Evolutionary conservation across 495 filamentous ascomycete genomes (phyloP), one percentile per base, ranked within the genome.

Genomic region (Letharia lupina): DNA sequence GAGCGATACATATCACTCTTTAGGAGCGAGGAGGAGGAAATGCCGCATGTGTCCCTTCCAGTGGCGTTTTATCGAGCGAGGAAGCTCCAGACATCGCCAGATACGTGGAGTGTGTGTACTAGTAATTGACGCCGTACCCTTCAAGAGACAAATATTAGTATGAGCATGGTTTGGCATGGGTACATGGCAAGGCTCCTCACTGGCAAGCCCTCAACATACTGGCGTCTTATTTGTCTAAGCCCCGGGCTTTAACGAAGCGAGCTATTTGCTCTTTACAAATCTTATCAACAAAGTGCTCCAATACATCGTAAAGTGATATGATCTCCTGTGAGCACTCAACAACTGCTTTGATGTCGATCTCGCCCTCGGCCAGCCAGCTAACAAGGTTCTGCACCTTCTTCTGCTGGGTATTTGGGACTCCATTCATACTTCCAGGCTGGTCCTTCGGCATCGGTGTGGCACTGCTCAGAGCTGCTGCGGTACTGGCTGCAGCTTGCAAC

Each of bases 241-340:
- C 87, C 72, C 89, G 82, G 39, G 84, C 87, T 77, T 94, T 96
- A 61, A 96, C 84, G 78, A 93, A 92, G 52, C 91, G 81, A 33
- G 83, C 86, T 69, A 98, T 87, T 66, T 89, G 81, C 66, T 90
- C 88, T 73, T 87, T 89, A 70, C 86, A 89, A 23, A 78, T 77
- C 76, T 94, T 93, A 71, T 98, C 93, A 68, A 86, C 90, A 71
- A 93, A 96, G 70, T 86, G 82, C 73, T 98, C 94, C 81, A 91
- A 91, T 42, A 91, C 83, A 75, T 96, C 92, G 76, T 98, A 98
- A 67, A 98, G 83, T 6, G 91, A 95, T 52, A 98, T 91, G 61
- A 98, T 83, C 78, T 98, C 95, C 76, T 98, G 94, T 0, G 90
- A 91, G 75, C 89, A 93, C 72, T 98, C 93, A 56, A 96, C 88